Evolutionary conservation across 352 stramenopile genomes (phyloP), one percentile per base, ranked within the genome.

Genomic region (Globisporangium echinulatum): DNA sequence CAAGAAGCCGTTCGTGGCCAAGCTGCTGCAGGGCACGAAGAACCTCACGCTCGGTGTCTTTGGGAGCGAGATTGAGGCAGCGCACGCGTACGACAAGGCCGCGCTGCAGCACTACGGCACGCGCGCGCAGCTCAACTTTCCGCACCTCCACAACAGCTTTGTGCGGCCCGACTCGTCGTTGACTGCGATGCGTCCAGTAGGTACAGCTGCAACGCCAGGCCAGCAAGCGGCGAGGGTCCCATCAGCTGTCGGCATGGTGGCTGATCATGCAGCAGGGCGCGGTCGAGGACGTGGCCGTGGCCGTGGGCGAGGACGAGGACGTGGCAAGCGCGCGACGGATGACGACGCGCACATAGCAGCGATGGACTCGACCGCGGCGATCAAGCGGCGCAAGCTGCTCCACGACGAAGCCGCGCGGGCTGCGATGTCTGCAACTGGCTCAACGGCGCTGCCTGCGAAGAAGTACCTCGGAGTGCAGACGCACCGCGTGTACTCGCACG

Each of bases 1-100:
- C 42, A 91, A 92, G 68, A 90, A 90, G 40, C 82, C 85, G 37
- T 94, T 91, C 59, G 76, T 91, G 37, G 79, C 82, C 50, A 87
- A 88, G 48, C 72, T 90, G 10, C 82, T 75, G 63, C 77, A 86
- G 52, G 71, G 80, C 36, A 67, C 67, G 59, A 88, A 87, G 59
- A 86, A 87, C 54, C 59, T 85, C 11, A 78, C 90, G 19, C 50
- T 92, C 14, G 82, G 81, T n/a, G 74, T 81, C 0, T 94, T 82
- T 47, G 71, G 71, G 49, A 90, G 79, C 48, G 85, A 92, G 61
- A 91, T 90, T 49, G 77, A 91, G 60, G 85, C 85, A 0, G 85
- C 82, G 14, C 80, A 94, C 57, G 85, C 82, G 9, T 91, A 91
- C 64, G 85, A 94, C 70, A 88, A 88, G 64, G 75, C 74, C 0